Conservation (phyloP, 1,139 yeast species). For the Yamadazyma mexicana region DNA sequence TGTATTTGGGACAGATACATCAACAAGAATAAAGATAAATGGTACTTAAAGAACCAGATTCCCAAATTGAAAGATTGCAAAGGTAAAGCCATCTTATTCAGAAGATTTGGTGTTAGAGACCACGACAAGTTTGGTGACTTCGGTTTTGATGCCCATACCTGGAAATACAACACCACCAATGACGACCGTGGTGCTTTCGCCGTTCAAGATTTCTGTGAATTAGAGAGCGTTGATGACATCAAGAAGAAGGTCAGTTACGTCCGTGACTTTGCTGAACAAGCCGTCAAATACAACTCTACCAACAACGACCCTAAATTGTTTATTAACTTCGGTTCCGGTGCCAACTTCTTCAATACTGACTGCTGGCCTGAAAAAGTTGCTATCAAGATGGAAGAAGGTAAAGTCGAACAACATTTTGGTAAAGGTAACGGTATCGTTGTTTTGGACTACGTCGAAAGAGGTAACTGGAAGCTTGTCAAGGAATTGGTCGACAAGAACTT, state of each 20-base stretch:
- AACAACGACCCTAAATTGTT: constrained; percentile 56
- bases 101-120: constrained; percentile 66
- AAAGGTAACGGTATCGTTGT: constrained; percentile 62
- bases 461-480: constrained; percentile 60
- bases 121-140: constrained; percentile 42
- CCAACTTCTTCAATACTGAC: constrained; percentile 67
- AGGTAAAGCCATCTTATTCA: constrained; percentile 65
- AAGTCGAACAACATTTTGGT: constrained; percentile 51
- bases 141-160: constrained; percentile 69
- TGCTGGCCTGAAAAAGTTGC: constrained; percentile 80
- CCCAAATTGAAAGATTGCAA: constrained; percentile 64
- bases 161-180: constrained; percentile 67
- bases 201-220: constrained; percentile 78
- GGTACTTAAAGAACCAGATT: constrained; percentile 59
- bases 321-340: constrained; percentile 72
- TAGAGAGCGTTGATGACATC: constrained; percentile 53
- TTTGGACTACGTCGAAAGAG: constrained; percentile 65
- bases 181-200: constrained; percentile 64
- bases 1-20: constrained; percentile 63
- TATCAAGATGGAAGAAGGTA: constrained; percentile 46
- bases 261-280: constrained; percentile 54
- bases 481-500: constrained; percentile 58
- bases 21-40: constrained; percentile 48
- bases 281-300: constrained; percentile 50
- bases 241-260: constrained; percentile 59